Conservation (phyloP, 75 land plant genomes). For the Picea glauca region DNA sequence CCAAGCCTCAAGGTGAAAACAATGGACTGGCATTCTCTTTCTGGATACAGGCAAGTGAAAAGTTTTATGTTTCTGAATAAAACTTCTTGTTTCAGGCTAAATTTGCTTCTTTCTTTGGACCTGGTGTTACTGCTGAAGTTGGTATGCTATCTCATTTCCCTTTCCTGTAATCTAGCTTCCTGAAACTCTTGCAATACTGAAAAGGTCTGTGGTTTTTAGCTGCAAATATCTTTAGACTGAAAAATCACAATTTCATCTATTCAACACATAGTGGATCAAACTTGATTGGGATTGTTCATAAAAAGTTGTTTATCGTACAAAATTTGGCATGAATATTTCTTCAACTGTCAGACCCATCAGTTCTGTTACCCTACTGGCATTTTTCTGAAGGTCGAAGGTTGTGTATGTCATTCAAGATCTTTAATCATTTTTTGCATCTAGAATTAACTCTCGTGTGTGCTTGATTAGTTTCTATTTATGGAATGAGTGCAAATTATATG, state of each 20-base stretch:
- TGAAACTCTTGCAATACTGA: neutral
- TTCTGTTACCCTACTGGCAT: neutral
- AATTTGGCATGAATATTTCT: neutral
- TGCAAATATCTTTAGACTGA: neutral
- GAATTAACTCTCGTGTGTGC: neutral
- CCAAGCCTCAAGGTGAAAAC: neutral
- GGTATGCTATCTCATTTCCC: constrained; percentile 42
- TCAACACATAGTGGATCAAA: too few species aligned
- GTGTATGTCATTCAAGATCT: neutral
- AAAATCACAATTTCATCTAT: neutral
- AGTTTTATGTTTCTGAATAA: neutral
- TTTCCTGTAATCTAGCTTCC: neutral
- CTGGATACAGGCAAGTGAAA: neutral
- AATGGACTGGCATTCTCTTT: neutral
- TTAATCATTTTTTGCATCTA: too few species aligned
- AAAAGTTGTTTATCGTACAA: neutral
- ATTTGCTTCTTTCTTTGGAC: constrained; percentile 94
- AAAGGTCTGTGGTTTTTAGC: neutral
- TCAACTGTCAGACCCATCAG: neutral
- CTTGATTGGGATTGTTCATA: neutral
- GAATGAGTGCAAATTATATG: neutral
- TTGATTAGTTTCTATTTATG: neutral
- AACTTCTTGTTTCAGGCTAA: constrained; percentile 56
- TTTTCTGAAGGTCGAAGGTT: neutral
- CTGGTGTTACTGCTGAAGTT: constrained; percentile 87